Evolutionary conservation across 805 yeast genomes (phyloP), one percentile per base, ranked within the genome.

Genomic region (Saccharomycopsis synnaedendra): DNA sequence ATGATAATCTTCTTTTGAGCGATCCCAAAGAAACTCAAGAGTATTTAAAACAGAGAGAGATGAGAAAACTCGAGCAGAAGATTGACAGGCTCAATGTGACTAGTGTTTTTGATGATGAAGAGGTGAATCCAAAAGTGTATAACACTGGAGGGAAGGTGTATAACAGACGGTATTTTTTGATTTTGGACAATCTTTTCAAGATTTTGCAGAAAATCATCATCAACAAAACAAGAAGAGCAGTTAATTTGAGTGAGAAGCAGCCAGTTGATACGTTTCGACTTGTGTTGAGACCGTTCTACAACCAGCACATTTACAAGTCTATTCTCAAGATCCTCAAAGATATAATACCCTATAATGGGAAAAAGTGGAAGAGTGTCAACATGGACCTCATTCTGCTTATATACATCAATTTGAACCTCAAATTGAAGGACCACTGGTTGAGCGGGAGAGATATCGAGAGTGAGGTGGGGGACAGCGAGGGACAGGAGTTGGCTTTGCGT

Each of bases 301-400:
- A 85, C 57, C 59, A 67, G 29, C 72, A 72, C 6, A 62, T 87
- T 29, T 80, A 84, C 64, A 68, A 68, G 44, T 89, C 95, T 1
- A 78, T 85, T 3, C 66, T 89, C 56, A 80, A 80, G 57, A 73
- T 85, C 1, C 68, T 89, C 51, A 88, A 85, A 60, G 80, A 84
- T 53, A 72, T 88, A 44, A 80, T 88, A 1, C 96, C 97, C 0
- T 86, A 82, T 64, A 89, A 86, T 57, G 96, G 96, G 19, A 79
- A 93, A 51, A 88, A 89, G 62, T 90, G 98, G 98, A 80, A 88
- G 56, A 76, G 88, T 9, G 76, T 80, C 53, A 93, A 90, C 60
- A 90, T 93, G 97, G 96, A 89, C 55, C 69, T 93, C 42, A 85
- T 90, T 4, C 86, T 96, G 0, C 80, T 85, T 51, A 88, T 90